These are phyloP conservation scores for Halteria grandinella DNA, from an alignment of 73 alveolate genomes.

Conservation along the genomic window DNA sequence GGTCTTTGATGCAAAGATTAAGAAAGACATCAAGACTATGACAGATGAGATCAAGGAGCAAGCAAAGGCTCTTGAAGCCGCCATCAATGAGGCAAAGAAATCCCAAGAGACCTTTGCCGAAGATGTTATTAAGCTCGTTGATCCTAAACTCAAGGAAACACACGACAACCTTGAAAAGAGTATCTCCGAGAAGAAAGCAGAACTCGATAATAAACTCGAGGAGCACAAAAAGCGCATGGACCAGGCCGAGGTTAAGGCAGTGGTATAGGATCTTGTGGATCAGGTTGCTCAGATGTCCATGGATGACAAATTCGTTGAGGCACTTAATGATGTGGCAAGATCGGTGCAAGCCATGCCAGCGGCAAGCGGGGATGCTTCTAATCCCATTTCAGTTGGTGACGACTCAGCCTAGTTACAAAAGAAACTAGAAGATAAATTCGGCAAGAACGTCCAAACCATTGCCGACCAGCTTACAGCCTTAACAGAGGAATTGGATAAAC, in stretches of 20 bases:
- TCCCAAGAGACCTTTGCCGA: no score
- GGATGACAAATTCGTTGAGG: slow-evolving; percentile 61
- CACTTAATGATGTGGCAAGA: slow-evolving; percentile 43
- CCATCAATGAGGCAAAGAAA: no score
- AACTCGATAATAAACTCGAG: not conserved
- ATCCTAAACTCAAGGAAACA: no score
- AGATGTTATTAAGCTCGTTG: no score
- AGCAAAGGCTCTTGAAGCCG: not conserved
- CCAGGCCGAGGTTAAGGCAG: not conserved
- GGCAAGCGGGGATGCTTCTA: no score
- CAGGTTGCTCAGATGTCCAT: slow-evolving; percentile 24
- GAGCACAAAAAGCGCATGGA: slow-evolving; percentile 11
- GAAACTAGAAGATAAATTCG: slow-evolving; percentile 39
- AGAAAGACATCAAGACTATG: slow-evolving; percentile 38
- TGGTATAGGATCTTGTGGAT: slow-evolving; percentile 25
- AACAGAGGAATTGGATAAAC: slow-evolving; percentile 17
- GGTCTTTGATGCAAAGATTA: slow-evolving; percentile 15
- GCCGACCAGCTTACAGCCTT: no score
- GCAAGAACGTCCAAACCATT: slow-evolving; percentile 27
- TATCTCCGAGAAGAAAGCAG: no score
- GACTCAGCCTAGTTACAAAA: slow-evolving; percentile 35
- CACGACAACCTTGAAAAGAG: no score
- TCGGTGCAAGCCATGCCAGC: slow-evolving; percentile 2
- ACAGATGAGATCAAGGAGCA: not conserved
- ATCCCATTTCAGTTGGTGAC: no score